Conservation (phyloP, 495 filamentous ascomycete genomes). For the Aspergillus indologenus region DNA sequence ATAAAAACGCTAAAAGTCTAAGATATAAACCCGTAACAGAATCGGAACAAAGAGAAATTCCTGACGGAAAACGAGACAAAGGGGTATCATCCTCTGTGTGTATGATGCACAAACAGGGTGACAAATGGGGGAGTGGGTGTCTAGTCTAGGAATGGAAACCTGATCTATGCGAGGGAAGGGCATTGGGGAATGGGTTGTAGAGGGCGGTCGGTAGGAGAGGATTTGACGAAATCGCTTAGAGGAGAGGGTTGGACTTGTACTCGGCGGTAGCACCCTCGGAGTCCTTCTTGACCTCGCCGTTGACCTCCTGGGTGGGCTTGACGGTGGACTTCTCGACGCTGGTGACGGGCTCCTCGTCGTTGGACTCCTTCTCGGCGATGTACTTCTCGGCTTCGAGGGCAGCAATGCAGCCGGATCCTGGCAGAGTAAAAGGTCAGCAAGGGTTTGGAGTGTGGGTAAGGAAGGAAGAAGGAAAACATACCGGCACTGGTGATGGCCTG, state of each 20-base stretch:
- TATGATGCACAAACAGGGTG: not conserved
- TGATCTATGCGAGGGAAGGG: constrained; percentile 4
- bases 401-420: constrained; percentile 90
- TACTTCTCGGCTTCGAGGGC: constrained; percentile 94
- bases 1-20: constrained; percentile 23
- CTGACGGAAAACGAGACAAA: constrained; percentile 5
- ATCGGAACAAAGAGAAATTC: constrained; percentile 9
- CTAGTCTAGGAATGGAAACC: constrained; percentile 12
- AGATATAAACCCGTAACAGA: constrained; percentile 19
- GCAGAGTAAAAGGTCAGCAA: constrained; percentile 13
- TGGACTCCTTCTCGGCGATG: constrained; percentile 70
- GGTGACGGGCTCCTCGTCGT: constrained; percentile 30
- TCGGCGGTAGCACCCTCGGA: constrained; percentile 43
- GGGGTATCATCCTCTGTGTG: not conserved
- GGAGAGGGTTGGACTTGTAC: constrained; percentile 60
- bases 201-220: not conserved
- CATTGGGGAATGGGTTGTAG: constrained; percentile 5
- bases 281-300: not conserved
- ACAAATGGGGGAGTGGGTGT: constrained; percentile 8
- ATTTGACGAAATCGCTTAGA: constrained; percentile 38
- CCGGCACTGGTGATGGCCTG: constrained; percentile 98
- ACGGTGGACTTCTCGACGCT: not conserved
- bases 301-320: constrained; percentile 43
- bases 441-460: not conserved
- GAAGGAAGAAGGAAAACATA: constrained; percentile 43